A percentile compares a stretch with the other conserved stretches of the same genome.
Evolutionary conservation across 768 basidiomycete genomes (phyloP).

Genomic region (Albatrellus ellisii): DNA sequence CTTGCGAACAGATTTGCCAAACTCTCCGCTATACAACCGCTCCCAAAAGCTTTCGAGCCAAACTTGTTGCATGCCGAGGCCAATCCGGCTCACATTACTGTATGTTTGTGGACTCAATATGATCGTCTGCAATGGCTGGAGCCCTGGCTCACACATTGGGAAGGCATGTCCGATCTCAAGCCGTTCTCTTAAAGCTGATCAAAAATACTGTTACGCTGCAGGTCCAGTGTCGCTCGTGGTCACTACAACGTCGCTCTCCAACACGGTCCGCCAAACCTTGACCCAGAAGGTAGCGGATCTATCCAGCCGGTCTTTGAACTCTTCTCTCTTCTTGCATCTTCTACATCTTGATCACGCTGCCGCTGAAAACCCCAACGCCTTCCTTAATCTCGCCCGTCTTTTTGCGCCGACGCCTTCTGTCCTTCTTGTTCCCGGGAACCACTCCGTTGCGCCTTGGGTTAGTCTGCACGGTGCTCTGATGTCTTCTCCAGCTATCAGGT

Average conservation of each 20-base stretch:
- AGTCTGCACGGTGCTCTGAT: too few relatives aligned
- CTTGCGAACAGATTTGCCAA: constrained; percentile 12
- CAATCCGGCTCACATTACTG: constrained; percentile 20
- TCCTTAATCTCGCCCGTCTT: constrained; percentile 51
- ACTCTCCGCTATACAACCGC: constrained; percentile 16
- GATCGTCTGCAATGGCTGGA: constrained; percentile 19
- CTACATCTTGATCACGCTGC: constrained; percentile 27
- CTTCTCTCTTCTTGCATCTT: constrained; percentile 27
- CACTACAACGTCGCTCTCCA: constrained; percentile 1
- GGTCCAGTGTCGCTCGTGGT: constrained; percentile 11
- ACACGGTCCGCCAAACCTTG: constrained; percentile 1
- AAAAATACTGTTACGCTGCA: neutral
- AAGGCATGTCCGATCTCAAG: constrained; percentile 20
- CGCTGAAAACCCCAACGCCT: constrained; percentile 32
- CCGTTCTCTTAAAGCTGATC: neutral
- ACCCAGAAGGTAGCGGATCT: neutral
- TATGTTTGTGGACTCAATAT: constrained; percentile 38
- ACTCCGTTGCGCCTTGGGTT: constrained; percentile 19
- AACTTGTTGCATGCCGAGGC: constrained; percentile 7
- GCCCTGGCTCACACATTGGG: constrained; percentile 29
- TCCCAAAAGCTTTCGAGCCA: constrained; percentile 13
- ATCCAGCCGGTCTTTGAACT: constrained; percentile 2
- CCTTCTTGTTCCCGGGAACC: constrained; percentile 37
- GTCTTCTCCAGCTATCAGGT: neutral
- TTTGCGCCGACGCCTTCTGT: constrained; percentile 35